Evolutionary conservation across 345 rosid genomes (phyloP), one percentile per base, ranked within the genome.

Genomic region (Camelina sativa): DNA sequence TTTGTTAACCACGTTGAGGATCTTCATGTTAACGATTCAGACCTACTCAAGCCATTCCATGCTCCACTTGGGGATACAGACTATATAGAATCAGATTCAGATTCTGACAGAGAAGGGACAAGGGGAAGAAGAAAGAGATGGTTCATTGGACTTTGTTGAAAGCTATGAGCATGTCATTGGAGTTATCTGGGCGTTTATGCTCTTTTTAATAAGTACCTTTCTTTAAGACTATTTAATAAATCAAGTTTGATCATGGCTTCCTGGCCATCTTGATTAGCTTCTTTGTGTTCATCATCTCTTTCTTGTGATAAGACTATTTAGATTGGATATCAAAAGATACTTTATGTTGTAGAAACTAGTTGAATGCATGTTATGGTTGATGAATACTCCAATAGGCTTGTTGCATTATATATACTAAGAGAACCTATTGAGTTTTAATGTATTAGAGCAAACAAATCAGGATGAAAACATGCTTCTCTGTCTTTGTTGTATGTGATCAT

Each of bases 391-490:
- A 15, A 67, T 37, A 13, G 35, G 23, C 0, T 38, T 52, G 34
- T 12, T 37, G 9, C 3, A 34, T 12, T 20, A 20, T 20, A 20
- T 20, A 20, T 51, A 15, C 1, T 10, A 17, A 5, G 35, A 38
- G 61, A 67, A 8, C 20, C 13, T 12, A 40, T 28, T 3, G 2
- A 58, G 4, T 8, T 46, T 50, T 6, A 4, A 37, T 58, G 8
- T 1, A 34, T 11, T 60, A 30, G 12, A 64, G 38, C 30, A 12
- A 44, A 9, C 44, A 55, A 20, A 15, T 11, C 6, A 41, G 32
- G 41, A 48, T 19, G 0, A 22, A 55, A 44, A 74, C 53, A 65
- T 65, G 72, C 22, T 16, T 47, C 22, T 57, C 22, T 57, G 52
- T 48, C 22, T 47, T 48, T 66, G 59, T 74, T 65, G 16, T 46